Conservation (phyloP, 192 early-diverging fungal species). For the Cladochytrium replicatum region DNA sequence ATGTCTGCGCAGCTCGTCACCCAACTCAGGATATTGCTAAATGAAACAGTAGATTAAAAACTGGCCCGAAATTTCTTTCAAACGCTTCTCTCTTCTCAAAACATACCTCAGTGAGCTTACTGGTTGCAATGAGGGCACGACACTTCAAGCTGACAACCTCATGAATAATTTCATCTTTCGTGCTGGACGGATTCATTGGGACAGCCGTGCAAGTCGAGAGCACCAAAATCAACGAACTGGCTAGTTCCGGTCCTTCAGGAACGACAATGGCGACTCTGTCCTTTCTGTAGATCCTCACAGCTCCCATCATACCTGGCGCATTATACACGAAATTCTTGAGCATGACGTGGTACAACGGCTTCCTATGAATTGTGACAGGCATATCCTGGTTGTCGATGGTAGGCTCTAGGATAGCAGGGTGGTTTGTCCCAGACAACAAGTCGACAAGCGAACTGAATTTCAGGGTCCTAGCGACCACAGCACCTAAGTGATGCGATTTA, state of each 20-base stretch:
- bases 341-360: too few species aligned
- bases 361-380: too few species aligned
- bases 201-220: slow-evolving; percentile 22
- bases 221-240: slow-evolving; percentile 19
- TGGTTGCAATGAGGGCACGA: slow-evolving; percentile 18
- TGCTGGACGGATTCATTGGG: slow-evolving; percentile 22
- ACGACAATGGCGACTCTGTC: slow-evolving; percentile 27
- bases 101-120: too few species aligned
- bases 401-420: slow-evolving; percentile 18
- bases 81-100: too few species aligned
- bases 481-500: too few species aligned
- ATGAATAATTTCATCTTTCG: slow-evolving; percentile 18
- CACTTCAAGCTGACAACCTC: slow-evolving; percentile 19
- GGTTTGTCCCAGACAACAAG: slow-evolving; percentile 11
- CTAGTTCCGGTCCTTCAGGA: slow-evolving; percentile 27
- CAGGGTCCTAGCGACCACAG: slow-evolving; percentile 5
- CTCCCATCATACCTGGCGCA: too few species aligned
- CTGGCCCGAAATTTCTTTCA: too few species aligned
- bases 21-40: too few species aligned
- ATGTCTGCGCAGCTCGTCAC: too few species aligned
- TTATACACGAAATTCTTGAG: too few species aligned
- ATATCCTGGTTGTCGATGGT: too few species aligned
- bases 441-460: slow-evolving; percentile 22
- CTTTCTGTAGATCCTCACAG: too few species aligned
- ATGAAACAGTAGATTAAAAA: neutral